These are phyloP conservation scores for Dendrocalamus sinicus DNA, from an alignment of 176 grass and related monocot species.

Conservation along the genomic window DNA sequence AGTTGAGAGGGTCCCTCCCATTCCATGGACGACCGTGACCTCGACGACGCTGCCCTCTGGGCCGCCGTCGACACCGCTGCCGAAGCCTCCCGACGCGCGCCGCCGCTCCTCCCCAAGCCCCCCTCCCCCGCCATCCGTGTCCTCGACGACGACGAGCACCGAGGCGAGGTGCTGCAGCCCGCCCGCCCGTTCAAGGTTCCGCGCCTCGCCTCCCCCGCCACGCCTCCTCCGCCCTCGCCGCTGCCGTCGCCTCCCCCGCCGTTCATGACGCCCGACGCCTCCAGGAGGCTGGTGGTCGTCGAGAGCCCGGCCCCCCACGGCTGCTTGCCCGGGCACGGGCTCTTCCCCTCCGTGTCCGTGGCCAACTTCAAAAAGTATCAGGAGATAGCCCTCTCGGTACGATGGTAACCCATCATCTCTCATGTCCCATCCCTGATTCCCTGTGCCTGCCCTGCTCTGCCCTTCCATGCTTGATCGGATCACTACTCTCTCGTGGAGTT, in stretches of 20 bases:
- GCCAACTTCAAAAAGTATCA: slow-evolving; percentile 84
- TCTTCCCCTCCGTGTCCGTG: slow-evolving; percentile 74
- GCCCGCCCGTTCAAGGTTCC: slow-evolving; percentile 53
- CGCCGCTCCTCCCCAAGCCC: slow-evolving; percentile 21
- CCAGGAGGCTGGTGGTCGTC: slow-evolving; percentile 42
- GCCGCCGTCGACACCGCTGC: slow-evolving; percentile 74
- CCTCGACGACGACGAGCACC: slow-evolving; percentile 41
- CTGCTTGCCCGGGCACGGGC: slow-evolving; percentile 38
- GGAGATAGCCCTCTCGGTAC: slow-evolving; percentile 71
- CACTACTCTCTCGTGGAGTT: background rate
- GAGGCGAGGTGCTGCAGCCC: slow-evolving; percentile 70
- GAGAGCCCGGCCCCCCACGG: slow-evolving; percentile 58
- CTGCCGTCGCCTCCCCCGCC: background rate
- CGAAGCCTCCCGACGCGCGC: slow-evolving; percentile 34
- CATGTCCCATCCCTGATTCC: background rate
- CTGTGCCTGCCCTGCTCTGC: background rate
- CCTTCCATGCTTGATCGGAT: background rate
- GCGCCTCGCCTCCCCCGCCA: slow-evolving; percentile 46
- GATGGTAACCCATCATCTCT: background rate
- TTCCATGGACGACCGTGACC: slow-evolving; percentile 61
- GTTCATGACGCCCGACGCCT: slow-evolving; percentile 37
- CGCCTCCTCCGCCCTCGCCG: slow-evolving; percentile 14
- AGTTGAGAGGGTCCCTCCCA: background rate
- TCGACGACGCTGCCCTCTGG: slow-evolving; percentile 86
- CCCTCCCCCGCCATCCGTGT: slow-evolving; percentile 2